phyloP scores from a whole-genome alignment of 768 basidiomycete genomes.

The Mycena kentingensis region DNA sequence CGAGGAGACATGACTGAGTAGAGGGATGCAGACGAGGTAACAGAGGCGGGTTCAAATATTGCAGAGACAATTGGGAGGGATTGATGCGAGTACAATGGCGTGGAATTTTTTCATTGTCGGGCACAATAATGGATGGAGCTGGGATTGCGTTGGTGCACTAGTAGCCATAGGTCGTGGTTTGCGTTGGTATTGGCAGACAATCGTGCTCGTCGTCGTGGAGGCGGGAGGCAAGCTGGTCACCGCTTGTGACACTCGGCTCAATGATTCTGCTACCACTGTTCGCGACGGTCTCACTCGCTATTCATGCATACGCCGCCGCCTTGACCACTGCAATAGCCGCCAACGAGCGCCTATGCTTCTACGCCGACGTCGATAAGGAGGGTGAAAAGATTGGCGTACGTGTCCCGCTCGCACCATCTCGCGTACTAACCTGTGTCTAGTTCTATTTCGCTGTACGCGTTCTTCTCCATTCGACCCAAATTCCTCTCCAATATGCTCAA shows the following conservation, averaged over 20 bases:
- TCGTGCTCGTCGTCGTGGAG: neutral
- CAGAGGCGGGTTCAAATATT: neutral
- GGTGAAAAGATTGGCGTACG: constrained; percentile 89
- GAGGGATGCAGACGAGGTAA: neutral
- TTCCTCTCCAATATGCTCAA: constrained; percentile 28
- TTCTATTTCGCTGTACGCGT: constrained; percentile 98
- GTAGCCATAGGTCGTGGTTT: too few relatives aligned
- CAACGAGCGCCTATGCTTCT: constrained; percentile 89
- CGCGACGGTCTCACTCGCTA: constrained; percentile 38
- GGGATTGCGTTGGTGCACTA: too few relatives aligned
- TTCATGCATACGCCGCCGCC: constrained; percentile 54
- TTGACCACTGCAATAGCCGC: constrained; percentile 78
- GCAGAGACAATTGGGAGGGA: neutral
- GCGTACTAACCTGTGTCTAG: constrained; percentile 40
- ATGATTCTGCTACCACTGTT: constrained; percentile 36
- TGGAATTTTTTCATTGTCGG: too few relatives aligned
- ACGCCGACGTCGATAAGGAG: constrained; percentile 93
- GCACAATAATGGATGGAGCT: neutral
- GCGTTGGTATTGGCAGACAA: neutral
- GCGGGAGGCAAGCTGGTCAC: neutral
- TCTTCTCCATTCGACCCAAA: constrained; percentile 15
- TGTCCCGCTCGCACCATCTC: constrained; percentile 22
- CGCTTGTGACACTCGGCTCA: neutral
- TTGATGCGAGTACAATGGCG: too few relatives aligned
- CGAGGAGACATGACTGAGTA: neutral